Percentiles rank a stretch among this genome's conserved stretches.
These are phyloP conservation scores for Ogataea saltuana DNA, from an alignment of 805 yeast species.

Conservation along the genomic window DNA sequence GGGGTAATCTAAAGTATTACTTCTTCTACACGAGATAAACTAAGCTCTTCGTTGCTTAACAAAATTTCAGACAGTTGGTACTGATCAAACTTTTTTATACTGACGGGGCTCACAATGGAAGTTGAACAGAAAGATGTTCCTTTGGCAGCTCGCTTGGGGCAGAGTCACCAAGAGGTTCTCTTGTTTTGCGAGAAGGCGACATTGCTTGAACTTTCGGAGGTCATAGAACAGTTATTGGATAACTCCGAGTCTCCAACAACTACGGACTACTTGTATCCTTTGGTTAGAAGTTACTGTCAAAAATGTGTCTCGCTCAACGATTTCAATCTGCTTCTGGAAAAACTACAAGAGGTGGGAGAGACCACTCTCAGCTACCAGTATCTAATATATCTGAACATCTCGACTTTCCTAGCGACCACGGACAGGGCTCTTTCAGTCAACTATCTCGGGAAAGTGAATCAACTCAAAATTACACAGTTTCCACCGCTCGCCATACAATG, in stretches of 20 bases:
- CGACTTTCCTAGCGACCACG: conserved; percentile 8
- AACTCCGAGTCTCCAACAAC: not conserved
- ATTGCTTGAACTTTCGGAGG: not conserved
- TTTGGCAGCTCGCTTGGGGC: too few relatives aligned
- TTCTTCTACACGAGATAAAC: too few relatives aligned
- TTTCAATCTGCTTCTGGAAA: conserved; percentile 8
- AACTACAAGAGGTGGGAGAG: conserved; percentile 16
- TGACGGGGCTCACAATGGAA: too few relatives aligned
- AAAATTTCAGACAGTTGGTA: too few relatives aligned
- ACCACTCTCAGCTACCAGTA: conserved; percentile 12
- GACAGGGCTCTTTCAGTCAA: conserved; percentile 7
- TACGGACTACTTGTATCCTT: conserved; percentile 1
- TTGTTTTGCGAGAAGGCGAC: not conserved
- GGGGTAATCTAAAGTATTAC: too few relatives aligned
- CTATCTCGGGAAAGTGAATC: conserved; percentile 18
- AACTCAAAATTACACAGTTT: conserved; percentile 12
- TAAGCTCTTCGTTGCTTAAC: too few relatives aligned
- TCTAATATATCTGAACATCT: conserved; percentile 14
- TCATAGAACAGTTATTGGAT: not conserved
- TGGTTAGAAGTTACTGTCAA: conserved; percentile 10
- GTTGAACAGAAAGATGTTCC: too few relatives aligned
- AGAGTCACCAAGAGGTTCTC: too few relatives aligned
- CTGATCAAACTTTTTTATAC: too few relatives aligned
- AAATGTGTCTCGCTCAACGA: conserved; percentile 9
- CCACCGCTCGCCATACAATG: conserved; percentile 14